Evolutionary conservation across 164 flowering plant species (phyloP).

Genomic region (Warburgia ugandensis): DNA sequence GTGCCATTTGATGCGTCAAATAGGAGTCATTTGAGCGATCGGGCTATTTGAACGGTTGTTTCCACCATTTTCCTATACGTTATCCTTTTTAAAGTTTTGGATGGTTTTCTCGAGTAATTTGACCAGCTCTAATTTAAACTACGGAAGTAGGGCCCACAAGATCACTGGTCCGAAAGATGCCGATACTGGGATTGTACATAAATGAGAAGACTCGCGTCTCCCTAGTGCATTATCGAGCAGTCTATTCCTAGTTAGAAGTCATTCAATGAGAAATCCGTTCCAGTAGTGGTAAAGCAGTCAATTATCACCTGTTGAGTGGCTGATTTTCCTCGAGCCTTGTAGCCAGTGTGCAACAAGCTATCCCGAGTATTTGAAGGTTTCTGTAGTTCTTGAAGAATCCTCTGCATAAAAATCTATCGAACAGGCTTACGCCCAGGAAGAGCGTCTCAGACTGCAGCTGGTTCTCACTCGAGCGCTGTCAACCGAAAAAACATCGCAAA

Average conservation of each 20-base stretch:
- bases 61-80: too few species aligned
- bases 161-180: too few species aligned
- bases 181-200: too few species aligned
- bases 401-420: slow-evolving; percentile 67
- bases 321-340: slow-evolving; percentile 93
- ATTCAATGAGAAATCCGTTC: not conserved
- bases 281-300: not conserved
- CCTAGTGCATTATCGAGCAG: not conserved
- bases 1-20: too few species aligned
- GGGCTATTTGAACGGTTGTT: too few species aligned
- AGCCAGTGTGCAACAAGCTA: slow-evolving; percentile 84
- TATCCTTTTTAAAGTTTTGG: too few species aligned
- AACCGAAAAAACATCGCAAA: not conserved
- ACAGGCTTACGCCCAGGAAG: slow-evolving; percentile 66
- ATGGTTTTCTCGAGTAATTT: too few species aligned
- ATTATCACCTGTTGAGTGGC: slow-evolving; percentile 74
- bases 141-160: too few species aligned
- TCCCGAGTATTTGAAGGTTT: slow-evolving; percentile 66
- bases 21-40: too few species aligned
- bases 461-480: slow-evolving; percentile 46
- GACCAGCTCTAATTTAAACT: too few species aligned
- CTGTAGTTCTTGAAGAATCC: slow-evolving; percentile 63
- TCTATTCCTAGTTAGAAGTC: too few species aligned
- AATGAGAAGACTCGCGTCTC: too few species aligned
- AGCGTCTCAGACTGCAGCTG: slow-evolving; percentile 67